Percentiles rank a stretch among this genome's conserved stretches.
Evolutionary conservation across 768 basidiomycete species (phyloP).

Genomic region (Tremella mesenterica): DNA sequence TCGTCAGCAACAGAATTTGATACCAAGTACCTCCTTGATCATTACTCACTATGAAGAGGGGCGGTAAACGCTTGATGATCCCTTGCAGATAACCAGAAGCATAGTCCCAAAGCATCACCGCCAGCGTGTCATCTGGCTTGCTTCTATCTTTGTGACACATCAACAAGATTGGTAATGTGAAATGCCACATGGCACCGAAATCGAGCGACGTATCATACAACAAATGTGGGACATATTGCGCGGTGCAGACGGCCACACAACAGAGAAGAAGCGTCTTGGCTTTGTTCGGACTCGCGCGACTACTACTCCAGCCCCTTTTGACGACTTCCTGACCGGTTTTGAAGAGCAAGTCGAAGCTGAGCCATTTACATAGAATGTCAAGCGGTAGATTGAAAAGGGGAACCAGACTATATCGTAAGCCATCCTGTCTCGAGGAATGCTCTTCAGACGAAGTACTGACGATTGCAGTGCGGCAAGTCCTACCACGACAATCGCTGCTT

Average conservation of each 20-base stretch:
- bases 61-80: slow-evolving; percentile 17
- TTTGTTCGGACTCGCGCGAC: slow-evolving; percentile 13
- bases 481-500: not conserved
- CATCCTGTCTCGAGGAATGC: not conserved
- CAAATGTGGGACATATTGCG: slow-evolving; percentile 27
- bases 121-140: slow-evolving; percentile 24
- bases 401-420: slow-evolving; percentile 14
- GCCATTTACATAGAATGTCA: slow-evolving; percentile 18
- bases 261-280: slow-evolving; percentile 25
- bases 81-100: slow-evolving; percentile 15
- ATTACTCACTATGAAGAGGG: slow-evolving; percentile 13
- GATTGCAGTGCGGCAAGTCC: slow-evolving; percentile 21
- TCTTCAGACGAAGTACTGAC: slow-evolving; percentile 14
- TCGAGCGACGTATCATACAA: slow-evolving; percentile 27
- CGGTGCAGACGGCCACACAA: slow-evolving; percentile 17
- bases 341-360: slow-evolving; percentile 32
- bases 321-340: slow-evolving; percentile 22
- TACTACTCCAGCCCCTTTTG: not conserved
- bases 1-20: not conserved
- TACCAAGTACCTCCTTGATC: too few species aligned
- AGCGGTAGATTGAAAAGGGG: slow-evolving; percentile 32
- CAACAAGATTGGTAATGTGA: slow-evolving; percentile 28
- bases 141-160: slow-evolving; percentile 20
- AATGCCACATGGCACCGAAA: slow-evolving; percentile 35
- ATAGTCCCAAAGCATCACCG: slow-evolving; percentile 23